phyloP scores from a whole-genome alignment of 2,329 filamentous ascomycete species.

The Pseudopyricularia cyperi region DNA sequence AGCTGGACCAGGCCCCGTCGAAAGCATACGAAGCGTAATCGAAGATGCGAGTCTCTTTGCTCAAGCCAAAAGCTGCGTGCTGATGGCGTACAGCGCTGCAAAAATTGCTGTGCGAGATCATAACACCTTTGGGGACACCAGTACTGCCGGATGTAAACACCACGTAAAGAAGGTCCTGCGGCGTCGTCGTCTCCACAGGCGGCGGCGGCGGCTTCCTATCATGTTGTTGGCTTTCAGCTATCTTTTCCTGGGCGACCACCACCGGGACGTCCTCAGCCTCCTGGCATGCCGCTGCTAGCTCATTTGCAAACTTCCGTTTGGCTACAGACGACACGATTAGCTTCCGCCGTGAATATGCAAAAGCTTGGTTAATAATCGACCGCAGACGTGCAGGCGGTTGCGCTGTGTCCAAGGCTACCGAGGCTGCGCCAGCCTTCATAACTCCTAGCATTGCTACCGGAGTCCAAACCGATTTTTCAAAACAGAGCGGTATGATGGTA shows the following conservation, averaged over 20 bases:
- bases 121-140: conserved; percentile 43
- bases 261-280: not conserved
- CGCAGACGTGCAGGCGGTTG: conserved; percentile 7
- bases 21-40: conserved; percentile 24
- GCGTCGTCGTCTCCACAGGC: conserved; percentile 53
- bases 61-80: not conserved
- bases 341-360: not conserved
- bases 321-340: not conserved
- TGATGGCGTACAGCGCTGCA: not conserved
- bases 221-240: not conserved
- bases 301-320: not conserved
- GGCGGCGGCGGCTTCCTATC: not conserved
- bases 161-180: conserved; percentile 27
- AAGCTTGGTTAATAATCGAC: conserved; percentile 1
- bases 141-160: conserved; percentile 49
- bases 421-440: conserved; percentile 11
- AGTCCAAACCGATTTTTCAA: conserved; percentile 12
- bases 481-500: conserved; percentile 21
- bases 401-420: conserved; percentile 8
- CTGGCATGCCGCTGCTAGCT: not conserved
- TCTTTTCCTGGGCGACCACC: not conserved
- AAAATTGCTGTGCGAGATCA: conserved; percentile 32
- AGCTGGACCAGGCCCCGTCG: conserved; percentile 36
- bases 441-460: conserved; percentile 10
- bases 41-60: conserved; percentile 7